These are phyloP conservation scores for Colletotrichum gloeosporioides DNA, from an alignment of 2,329 filamentous ascomycete species.

Conservation along the genomic window DNA sequence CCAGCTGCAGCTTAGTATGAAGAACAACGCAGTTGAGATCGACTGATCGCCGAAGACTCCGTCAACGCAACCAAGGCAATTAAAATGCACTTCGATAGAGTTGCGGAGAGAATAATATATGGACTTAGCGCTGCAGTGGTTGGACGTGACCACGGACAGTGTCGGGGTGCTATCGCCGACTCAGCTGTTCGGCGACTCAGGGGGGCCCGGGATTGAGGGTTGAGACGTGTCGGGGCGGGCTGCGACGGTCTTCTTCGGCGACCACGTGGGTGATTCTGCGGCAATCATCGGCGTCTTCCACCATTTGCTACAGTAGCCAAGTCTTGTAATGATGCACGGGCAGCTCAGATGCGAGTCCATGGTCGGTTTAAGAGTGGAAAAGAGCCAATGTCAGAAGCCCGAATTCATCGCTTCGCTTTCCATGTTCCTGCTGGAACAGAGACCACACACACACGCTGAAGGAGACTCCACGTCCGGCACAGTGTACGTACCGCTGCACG, in stretches of 20 bases:
- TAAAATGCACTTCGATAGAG: not conserved
- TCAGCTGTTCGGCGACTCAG: not conserved
- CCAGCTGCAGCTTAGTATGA: not conserved
- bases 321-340: not conserved
- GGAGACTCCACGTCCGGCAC: not conserved
- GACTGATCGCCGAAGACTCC: not conserved
- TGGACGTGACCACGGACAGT: not conserved
- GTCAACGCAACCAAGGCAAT: not conserved
- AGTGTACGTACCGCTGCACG: not conserved
- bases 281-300: slow-evolving; percentile 1
- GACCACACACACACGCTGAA: not conserved
- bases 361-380: not conserved
- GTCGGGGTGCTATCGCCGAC: not conserved
- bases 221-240: not conserved
- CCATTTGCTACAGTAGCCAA: not conserved
- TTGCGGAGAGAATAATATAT: not conserved
- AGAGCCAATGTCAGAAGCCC: not conserved
- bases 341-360: not conserved
- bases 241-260: not conserved
- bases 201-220: not conserved
- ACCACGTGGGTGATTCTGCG: slow-evolving; percentile 4
- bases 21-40: not conserved
- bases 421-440: not conserved
- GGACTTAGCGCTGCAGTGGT: not conserved
- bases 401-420: not conserved